A percentile compares a stretch with the other conserved stretches of the same genome.
Conservation (phyloP, 345 rosid genomes). For the Ailanthus altissimus region DNA sequence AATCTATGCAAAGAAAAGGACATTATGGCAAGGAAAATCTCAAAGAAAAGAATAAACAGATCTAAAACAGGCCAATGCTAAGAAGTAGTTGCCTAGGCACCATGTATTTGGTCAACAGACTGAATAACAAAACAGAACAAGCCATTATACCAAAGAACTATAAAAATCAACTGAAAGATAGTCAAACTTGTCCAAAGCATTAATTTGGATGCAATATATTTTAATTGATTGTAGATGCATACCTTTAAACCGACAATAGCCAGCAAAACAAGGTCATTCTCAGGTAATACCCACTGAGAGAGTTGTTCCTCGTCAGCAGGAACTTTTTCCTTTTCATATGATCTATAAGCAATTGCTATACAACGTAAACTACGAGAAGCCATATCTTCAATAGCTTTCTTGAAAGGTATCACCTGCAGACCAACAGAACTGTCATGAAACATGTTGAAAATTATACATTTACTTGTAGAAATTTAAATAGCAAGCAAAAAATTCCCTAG, state of each 20-base stretch:
- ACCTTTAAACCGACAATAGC: conserved; percentile 95
- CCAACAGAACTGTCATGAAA: conserved; percentile 11
- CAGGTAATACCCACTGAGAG: conserved; percentile 76
- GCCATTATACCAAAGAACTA: background rate
- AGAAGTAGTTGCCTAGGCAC: background rate
- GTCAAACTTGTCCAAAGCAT: background rate
- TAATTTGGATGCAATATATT: background rate
- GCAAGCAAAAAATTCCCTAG: no score
- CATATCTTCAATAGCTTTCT: conserved; percentile 70
- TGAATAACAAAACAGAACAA: background rate
- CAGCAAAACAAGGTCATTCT: conserved; percentile 82
- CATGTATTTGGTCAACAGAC: background rate
- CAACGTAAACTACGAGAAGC: conserved; percentile 88
- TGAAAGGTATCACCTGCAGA: conserved; percentile 54
- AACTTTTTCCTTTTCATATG: conserved; percentile 59
- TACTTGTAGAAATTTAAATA: no score
- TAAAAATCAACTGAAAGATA: background rate
- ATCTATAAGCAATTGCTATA: conserved; percentile 83
- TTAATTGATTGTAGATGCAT: background rate
- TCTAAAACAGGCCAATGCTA: background rate
- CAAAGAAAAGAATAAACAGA: background rate
- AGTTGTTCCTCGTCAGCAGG: conserved; percentile 71
- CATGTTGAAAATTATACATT: background rate
- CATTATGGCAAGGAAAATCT: background rate
- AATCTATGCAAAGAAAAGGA: background rate